Evolutionary conservation across 306 rosid species (phyloP), one percentile per base, ranked within the genome.

Genomic region (Acacia acuminata): DNA sequence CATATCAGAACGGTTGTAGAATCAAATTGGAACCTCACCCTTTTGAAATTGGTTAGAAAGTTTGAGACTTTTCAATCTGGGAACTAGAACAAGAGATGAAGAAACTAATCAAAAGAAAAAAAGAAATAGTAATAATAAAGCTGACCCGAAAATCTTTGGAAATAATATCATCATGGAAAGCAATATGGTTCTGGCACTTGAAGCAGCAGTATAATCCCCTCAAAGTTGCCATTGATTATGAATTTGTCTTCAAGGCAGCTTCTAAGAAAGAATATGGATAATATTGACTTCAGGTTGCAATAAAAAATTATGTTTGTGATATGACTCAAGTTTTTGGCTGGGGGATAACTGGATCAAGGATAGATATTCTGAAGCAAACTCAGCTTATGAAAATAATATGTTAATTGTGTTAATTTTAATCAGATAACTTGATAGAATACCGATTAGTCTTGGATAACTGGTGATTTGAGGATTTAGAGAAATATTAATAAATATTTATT

Each of bases 131-230:
- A 12, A 32, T 15, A 65, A 25, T 32, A 34, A 34, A 66, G 32
- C 66, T 89, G 77, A 92, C 98, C 97, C 84, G 93, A 79, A 90
- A 94, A 66, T 53, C 76, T 84, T 94, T 94, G 67, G 92, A 90
- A 87, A 89, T 71, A 30, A 94, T 87, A 77, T 92, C 92, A 79
- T 94, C 91, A 76, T 89, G 97, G 56, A 80, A 68, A 74, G 94
- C 89, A 56, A 94, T 80, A 63, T 69, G 88, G 76, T 87, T 92
- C 42, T 86, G 90, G 90, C 98, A 94, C 86, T 87, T 90, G 42
- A 81, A 90, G 91, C 98, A 92, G 88, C 89, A 73, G 81, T 90
- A 94, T 40, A 88, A 32, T 51, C 85, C 82, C 40, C 73, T 77
- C 77, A 79, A 87, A 79, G 80, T 84, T 36, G 10, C 93, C 94